Base-by-base conservation (phyloP, 2,329 filamentous ascomycete genomes). In the Herpotrichia juniperi region DNA sequence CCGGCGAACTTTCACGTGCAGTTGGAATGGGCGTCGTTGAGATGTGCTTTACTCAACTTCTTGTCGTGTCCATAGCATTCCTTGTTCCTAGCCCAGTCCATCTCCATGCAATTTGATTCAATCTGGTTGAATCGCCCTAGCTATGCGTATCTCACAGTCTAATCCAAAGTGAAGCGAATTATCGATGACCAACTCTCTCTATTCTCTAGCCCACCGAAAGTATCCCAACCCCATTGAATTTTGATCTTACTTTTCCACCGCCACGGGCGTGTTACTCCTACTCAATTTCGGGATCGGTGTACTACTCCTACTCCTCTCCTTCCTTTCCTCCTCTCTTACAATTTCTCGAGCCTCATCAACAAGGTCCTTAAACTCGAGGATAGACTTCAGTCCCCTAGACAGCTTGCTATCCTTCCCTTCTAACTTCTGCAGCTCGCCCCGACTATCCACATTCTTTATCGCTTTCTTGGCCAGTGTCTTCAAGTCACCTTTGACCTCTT, bases 381-480 rank as follows among this genome's bases (percentile, higher is more conserved):
- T 65, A 24, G 68, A 67, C 22, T 68, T 62, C 61, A 69, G 63
- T 1, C 66, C 67, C 34, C 67, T 61, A 46, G 59, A 62, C 8
- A 72, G 54, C 46, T 68, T 64, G 5, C 65, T 64, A 39, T 72
- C 68, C 31, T 68, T 72, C 0, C 70, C 69, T 14, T 71, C 68
- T 25, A 66, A 42, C 54, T 68, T 72, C 51, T 72, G 66, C 54
- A 66, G 21, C 49, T 72, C 69, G 19, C 64, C 67, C 10, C 66
- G 42, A 2, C 61, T 63, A 25, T 72, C 68, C 11, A 71, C 66
- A 17, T 64, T 66, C 24, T 66, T 66, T 37, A 69, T 71, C 1
- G 69, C 70, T 47, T 69, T 69, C 34, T 73, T 66, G 28, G 74
- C 69, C 12, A 75, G 63, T 44, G 62, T 64, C 50, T 73, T 73